These are phyloP conservation scores for Aspergillus floridensis DNA, from an alignment of 2,329 filamentous ascomycete species.

Conservation along the genomic window DNA sequence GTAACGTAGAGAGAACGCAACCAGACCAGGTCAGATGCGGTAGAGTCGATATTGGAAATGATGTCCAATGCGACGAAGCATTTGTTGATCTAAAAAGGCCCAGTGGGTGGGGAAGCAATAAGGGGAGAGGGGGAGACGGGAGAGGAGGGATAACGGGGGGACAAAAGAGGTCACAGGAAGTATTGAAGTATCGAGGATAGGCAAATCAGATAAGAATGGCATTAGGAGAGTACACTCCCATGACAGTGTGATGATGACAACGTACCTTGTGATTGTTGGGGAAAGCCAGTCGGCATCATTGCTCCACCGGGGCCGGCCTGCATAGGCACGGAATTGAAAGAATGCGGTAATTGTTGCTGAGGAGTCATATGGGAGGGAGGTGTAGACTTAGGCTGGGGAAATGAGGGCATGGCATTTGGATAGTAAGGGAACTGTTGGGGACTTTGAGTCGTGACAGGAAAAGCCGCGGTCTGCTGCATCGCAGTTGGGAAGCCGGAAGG, in stretches of 20 bases:
- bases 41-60: not conserved
- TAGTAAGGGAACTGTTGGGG: slow-evolving; percentile 38
- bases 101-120: slow-evolving; percentile 3
- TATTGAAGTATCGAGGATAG: not conserved
- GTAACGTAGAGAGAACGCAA: not conserved
- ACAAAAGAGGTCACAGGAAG: not conserved
- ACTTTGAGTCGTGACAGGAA: slow-evolving; percentile 35
- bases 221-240: slow-evolving; percentile 8
- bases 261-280: slow-evolving; percentile 37
- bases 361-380: slow-evolving; percentile 27
- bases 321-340: slow-evolving; percentile 36
- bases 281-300: slow-evolving; percentile 39
- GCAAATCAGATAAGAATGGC: slow-evolving; percentile 8
- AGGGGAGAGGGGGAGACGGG: not conserved
- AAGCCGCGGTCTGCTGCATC: slow-evolving; percentile 28
- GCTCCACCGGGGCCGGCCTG: slow-evolving; percentile 37
- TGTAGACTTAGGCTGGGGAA: slow-evolving; percentile 30
- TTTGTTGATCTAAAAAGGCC: not conserved
- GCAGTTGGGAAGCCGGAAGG: slow-evolving; percentile 25
- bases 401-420: slow-evolving; percentile 33
- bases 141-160: not conserved
- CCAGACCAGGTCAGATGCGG: slow-evolving; percentile 1
- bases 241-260: slow-evolving; percentile 15
- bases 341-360: slow-evolving; percentile 28
- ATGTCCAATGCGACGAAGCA: not conserved